Evolutionary conservation across 1,139 yeast species (phyloP).

Genomic region (Lizanozyma gosingica): DNA sequence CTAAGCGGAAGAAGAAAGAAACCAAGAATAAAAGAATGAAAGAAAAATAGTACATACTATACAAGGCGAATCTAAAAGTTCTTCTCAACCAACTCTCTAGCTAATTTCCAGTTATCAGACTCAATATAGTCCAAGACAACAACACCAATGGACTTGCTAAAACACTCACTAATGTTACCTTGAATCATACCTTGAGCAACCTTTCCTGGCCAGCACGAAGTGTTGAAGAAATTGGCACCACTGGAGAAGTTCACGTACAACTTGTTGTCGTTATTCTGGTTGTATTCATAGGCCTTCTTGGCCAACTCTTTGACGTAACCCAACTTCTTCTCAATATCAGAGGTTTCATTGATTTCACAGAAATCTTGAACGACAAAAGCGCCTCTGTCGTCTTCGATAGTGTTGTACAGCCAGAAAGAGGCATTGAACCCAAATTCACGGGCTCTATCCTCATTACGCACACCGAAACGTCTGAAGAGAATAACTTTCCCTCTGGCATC

Average conservation of each 20-base stretch:
- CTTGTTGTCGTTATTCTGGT: slow-evolving; percentile 42
- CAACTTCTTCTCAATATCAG: slow-evolving; percentile 51
- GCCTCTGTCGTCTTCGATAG: slow-evolving; percentile 59
- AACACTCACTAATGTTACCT: slow-evolving; percentile 39
- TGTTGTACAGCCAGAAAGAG: slow-evolving; percentile 57
- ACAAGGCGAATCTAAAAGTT: no score
- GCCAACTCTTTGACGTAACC: slow-evolving; percentile 50
- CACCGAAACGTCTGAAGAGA: slow-evolving; percentile 65
- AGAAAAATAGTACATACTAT: no score
- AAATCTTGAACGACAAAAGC: slow-evolving; percentile 62
- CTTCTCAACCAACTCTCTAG: slow-evolving; percentile 42
- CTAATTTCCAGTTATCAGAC: slow-evolving; percentile 50
- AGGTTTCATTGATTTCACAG: slow-evolving; percentile 50
- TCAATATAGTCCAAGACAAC: slow-evolving; percentile 64
- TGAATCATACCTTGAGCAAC: slow-evolving; percentile 47
- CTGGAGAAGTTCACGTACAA: slow-evolving; percentile 67
- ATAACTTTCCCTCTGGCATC: slow-evolving; percentile 61
- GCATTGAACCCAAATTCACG: slow-evolving; percentile 59
- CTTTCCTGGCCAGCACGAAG: slow-evolving; percentile 66
- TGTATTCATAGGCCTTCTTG: slow-evolving; percentile 44
- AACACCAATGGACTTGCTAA: slow-evolving; percentile 47
- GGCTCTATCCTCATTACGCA: slow-evolving; percentile 35
- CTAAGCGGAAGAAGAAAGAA: no score
- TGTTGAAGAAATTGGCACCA: slow-evolving; percentile 66
- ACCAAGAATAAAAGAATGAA: no score